Base-by-base conservation (phyloP, 192 early-diverging fungal species). In the Coemansia sp. region DNA sequence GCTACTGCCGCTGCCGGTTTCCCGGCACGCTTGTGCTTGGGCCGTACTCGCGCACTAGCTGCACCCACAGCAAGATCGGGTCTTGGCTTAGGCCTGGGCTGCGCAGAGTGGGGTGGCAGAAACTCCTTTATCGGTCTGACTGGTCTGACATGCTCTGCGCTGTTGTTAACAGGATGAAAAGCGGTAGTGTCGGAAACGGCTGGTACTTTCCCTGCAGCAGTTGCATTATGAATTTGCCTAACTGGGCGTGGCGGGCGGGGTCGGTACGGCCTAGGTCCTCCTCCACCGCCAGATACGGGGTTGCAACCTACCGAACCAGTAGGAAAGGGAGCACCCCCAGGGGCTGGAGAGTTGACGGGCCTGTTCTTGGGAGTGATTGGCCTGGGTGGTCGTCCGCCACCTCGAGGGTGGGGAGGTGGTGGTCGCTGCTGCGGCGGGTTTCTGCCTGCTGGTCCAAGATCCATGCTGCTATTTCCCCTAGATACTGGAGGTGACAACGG, bases 1-100 rank as follows among this genome's bases (percentile, higher is more conserved):
- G 23, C 51, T 4, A 34, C 42, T 5, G 27, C 51, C 29, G 29
- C 39, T 17, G 27, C 42, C 6, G 44, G 31, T 45, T 64, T 45
- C 44, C 41, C 46, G 48, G 21, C 51, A 29, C 53, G 38, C 51
- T 67, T 67, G 21, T 36, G 25, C 66, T 59, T 67, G 25, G 66
- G 39, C 14, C 57, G 31, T 0, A 19, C 38, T 23, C 63, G 63
- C 37, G 53, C 8, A 21, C 42, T 58, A 23, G 29, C 39, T 36
- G 66, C 38, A 17, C 19, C 14, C 21, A 6, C 65, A 11, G 36
- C 3, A 34, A 14, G 55, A 58, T 58, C 55, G 55, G 29, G 29
- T 31, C 55, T 58, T 32, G 55, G 55, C 15, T 12, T 58, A 17
- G 25, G 29, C 14, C 55, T 31, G 15, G 55, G 29, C 55, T 58